A percentile compares a stretch with the other conserved stretches of the same genome.
These are phyloP conservation scores for Amphibolis antarctica DNA, from an alignment of 106 monocot species.

Conservation along the genomic window DNA sequence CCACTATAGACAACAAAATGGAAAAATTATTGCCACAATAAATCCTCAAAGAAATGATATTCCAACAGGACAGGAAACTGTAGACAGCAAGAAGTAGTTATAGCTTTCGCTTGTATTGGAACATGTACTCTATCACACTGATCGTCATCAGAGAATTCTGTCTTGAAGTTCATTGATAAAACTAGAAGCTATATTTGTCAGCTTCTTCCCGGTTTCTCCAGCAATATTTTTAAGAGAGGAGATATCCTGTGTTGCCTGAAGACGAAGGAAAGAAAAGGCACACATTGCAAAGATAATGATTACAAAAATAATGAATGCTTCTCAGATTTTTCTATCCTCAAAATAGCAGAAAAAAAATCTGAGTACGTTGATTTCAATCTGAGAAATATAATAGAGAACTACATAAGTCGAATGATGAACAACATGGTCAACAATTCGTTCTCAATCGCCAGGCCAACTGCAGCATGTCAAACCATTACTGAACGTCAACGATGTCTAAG, in stretches of 20 bases:
- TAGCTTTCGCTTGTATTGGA: not conserved
- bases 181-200: constrained; percentile 50
- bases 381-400: no score
- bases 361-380: no score
- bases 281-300: not conserved
- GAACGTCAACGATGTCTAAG: no score
- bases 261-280: not conserved
- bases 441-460: no score
- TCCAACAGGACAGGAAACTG: not conserved
- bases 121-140: not conserved
- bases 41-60: no score
- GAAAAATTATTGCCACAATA: no score
- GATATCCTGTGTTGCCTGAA: constrained; percentile 68
- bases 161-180: constrained; percentile 61
- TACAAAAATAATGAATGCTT: not conserved
- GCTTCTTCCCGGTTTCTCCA: constrained; percentile 68
- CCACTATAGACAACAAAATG: no score
- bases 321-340: no score
- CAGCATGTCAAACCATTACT: no score
- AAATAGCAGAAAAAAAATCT: no score
- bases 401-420: no score
- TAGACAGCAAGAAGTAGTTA: not conserved
- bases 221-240: constrained; percentile 70
- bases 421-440: no score
- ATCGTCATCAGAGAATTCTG: constrained; percentile 41